Percentiles rank a stretch among this genome's conserved stretches.
Conservation (phyloP, 2,329 filamentous ascomycete genomes). For the Venturia nashicola region DNA sequence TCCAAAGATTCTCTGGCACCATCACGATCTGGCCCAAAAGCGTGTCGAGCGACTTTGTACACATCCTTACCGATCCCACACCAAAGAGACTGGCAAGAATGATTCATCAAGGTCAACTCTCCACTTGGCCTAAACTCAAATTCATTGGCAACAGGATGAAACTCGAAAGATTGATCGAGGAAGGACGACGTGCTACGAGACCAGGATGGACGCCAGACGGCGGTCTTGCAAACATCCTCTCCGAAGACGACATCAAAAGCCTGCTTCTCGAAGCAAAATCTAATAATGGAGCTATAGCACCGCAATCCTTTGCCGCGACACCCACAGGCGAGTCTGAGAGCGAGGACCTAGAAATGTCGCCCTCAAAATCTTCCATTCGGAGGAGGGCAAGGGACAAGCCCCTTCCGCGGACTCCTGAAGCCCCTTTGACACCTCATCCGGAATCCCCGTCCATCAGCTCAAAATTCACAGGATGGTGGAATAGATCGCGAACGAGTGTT, state of each 20-base stretch:
- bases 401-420: not conserved
- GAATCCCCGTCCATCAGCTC: conserved; percentile 3
- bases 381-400: conserved; percentile 1
- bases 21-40: conserved; percentile 94
- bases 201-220: conserved; percentile 20
- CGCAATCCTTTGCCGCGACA: not conserved
- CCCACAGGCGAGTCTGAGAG: not conserved
- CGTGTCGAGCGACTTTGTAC: conserved; percentile 63
- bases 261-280: conserved; percentile 24
- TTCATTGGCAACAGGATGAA: conserved; percentile 82
- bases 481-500: not conserved
- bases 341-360: not conserved
- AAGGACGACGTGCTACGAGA: conserved; percentile 36
- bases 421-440: not conserved
- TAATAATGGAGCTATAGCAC: conserved; percentile 11
- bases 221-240: conserved; percentile 27
- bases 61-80: conserved; percentile 77
- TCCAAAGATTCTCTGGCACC: conserved; percentile 88
- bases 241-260: conserved; percentile 33
- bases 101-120: conserved; percentile 83
- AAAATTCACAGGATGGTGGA: conserved; percentile 3
- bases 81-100: conserved; percentile 66
- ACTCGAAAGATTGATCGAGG: conserved; percentile 57
- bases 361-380: not conserved
- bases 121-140: conserved; percentile 79